A percentile compares a stretch with the other conserved stretches of the same genome.
These are phyloP conservation scores for Tanozyma kutaoensis DNA, from an alignment of 805 yeast genomes.

Conservation along the genomic window DNA sequence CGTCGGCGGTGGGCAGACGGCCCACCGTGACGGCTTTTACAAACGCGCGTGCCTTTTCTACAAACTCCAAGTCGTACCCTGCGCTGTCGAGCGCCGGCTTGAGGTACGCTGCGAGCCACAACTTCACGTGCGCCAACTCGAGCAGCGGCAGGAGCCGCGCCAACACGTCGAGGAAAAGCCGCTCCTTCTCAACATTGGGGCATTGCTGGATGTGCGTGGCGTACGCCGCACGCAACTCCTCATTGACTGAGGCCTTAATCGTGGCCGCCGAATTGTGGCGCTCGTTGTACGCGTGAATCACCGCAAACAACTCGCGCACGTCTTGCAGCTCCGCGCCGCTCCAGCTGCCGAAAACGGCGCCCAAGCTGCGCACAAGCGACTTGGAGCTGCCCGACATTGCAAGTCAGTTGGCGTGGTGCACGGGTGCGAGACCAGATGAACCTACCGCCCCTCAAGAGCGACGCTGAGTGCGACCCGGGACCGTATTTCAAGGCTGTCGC, in stretches of 20 bases:
- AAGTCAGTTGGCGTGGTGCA: neutral
- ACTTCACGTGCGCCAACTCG: too few species aligned
- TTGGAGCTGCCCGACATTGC: slow-evolving; percentile 7
- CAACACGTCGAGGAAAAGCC: too few species aligned
- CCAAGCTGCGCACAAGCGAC: slow-evolving; percentile 5
- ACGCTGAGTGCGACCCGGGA: neutral
- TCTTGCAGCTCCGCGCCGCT: slow-evolving; percentile 1
- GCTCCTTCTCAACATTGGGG: too few species aligned
- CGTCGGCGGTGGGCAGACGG: slow-evolving; percentile 9
- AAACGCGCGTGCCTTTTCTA: slow-evolving; percentile 15
- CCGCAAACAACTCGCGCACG: slow-evolving; percentile 4
- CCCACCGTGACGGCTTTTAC: slow-evolving; percentile 9
- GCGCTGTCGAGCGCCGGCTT: slow-evolving; percentile 47
- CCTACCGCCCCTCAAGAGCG: slow-evolving; percentile 1
- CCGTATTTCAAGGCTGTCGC: neutral
- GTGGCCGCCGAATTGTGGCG: too few species aligned
- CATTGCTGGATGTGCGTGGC: too few species aligned
- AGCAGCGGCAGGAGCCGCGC: too few species aligned
- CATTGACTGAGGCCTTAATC: too few species aligned
- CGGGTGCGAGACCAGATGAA: slow-evolving; percentile 1
- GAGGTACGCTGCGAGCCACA: slow-evolving; percentile 38
- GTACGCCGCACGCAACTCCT: too few species aligned
- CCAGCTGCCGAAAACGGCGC: slow-evolving; percentile 4
- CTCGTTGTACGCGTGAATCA: slow-evolving; percentile 5
- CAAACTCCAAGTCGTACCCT: slow-evolving; percentile 30